Evolutionary conservation across 495 filamentous ascomycete species (phyloP), one percentile per base, ranked within the genome.

Genomic region (Daldinia vernicosa): DNA sequence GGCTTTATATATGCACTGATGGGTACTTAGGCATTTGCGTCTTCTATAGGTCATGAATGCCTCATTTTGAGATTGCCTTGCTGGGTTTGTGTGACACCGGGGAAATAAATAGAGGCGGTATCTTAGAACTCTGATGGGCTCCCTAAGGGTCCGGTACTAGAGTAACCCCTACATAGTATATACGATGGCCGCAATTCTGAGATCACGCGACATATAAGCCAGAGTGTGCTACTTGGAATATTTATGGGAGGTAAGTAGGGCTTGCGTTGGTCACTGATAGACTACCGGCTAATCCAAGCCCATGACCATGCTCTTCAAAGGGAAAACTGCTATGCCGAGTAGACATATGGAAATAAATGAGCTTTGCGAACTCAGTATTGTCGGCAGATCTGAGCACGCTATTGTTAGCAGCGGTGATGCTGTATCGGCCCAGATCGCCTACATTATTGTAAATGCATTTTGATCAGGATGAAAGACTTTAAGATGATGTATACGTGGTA

Each of bases 361-460:
- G 60, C 43, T 11, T 30, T 35, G 39, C 28, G 32, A 57, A 57
- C n/a, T 24, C 11, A 54, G 35, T 11, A 26, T 52, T 19, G 28
- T 47, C 52, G 54, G 64, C 40, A 64, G 53, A 68, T 72, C 37
- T 35, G 30, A 24, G 14, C 27, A 60, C 32, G 26, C 43, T 52
- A 62, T 51, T 33, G 22, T 52, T 28, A 66, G 52, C 43, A 62
- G 40, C 30, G 6, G 2, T 45, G 3, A 19, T 35, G 51, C 39
- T 56, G 45, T 50, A 51, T 30, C 14, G 58, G 30, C 63, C 59
- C 28, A 6, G 53, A 66, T 66, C 47, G 55, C 24, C 2, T 27
- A 54, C 40, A 28, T n/a, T 32, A 40, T 30, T 4, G 32, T 57
- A 35, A 56, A 14, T 33, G 22, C 22, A 14, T 39, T n/a, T 14